Percentiles rank a stretch among this genome's conserved stretches.
Evolutionary conservation across 345 rosid species (phyloP).

Genomic region (Arabidopsis suecica): DNA sequence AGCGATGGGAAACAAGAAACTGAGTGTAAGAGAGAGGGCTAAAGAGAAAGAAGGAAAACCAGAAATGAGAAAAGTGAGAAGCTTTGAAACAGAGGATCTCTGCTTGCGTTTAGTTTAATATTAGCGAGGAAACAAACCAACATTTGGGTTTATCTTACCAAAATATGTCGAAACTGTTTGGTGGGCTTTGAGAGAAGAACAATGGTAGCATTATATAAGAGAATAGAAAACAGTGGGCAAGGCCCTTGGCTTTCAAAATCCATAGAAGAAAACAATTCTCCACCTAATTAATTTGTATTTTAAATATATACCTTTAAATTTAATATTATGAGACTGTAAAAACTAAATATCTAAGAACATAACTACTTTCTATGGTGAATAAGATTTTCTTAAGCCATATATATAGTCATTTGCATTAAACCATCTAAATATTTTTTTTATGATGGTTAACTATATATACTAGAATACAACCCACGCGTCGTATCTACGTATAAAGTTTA

Average conservation of each 20-base stretch:
- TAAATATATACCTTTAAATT: background rate
- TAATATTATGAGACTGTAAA: background rate
- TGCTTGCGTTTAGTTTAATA: background rate
- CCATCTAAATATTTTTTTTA: background rate
- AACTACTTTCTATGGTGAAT: background rate
- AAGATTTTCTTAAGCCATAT: background rate
- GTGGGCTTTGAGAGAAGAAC: conserved; percentile 15
- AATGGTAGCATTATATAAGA: conserved; percentile 21
- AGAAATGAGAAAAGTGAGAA: background rate
- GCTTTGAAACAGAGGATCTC: conserved; percentile 25
- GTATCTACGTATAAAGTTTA: too few species aligned
- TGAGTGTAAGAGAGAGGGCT: conserved; percentile 1
- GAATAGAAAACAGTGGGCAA: conserved; percentile 2
- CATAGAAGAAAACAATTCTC: background rate
- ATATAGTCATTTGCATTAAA: background rate
- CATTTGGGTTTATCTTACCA: conserved; percentile 15
- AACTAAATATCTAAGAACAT: background rate
- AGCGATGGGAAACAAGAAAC: conserved; percentile 1
- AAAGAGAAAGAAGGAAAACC: background rate
- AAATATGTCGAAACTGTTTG: background rate
- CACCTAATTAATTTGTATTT: background rate
- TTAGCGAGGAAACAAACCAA: background rate
- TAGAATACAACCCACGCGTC: too few species aligned
- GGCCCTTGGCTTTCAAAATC: conserved; percentile 13
- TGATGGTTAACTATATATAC: background rate